Percentiles rank a stretch among this genome's conserved stretches.
Conservation (phyloP, 106 monocot genomes). For the Apostasia ramifera region DNA sequence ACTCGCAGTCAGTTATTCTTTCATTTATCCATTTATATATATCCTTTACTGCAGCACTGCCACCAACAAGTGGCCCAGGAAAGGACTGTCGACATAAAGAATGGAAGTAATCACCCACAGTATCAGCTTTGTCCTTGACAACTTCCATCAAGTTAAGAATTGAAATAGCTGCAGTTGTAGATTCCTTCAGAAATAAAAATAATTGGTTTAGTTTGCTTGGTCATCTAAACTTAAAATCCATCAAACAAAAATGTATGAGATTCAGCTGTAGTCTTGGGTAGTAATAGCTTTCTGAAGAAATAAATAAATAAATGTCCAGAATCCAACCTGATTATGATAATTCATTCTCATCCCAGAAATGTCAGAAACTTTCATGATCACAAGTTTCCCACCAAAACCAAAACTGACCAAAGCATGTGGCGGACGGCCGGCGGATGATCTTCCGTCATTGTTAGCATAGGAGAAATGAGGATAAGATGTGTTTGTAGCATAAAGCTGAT, state of each 20-base stretch:
- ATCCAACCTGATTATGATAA: slow-evolving; percentile 44
- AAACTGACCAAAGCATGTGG: slow-evolving; percentile 81
- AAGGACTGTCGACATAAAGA: slow-evolving; percentile 64
- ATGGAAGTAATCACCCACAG: slow-evolving; percentile 46
- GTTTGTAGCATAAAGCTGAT: slow-evolving; percentile 26
- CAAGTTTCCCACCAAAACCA: slow-evolving; percentile 94
- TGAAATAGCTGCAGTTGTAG: slow-evolving; percentile 27
- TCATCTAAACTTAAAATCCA: background rate
- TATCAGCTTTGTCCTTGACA: slow-evolving; percentile 29
- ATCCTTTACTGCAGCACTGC: slow-evolving; percentile 70
- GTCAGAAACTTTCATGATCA: slow-evolving; percentile 57
- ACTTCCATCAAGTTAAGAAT: slow-evolving; percentile 69
- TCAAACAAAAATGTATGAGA: background rate
- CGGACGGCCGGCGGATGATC: slow-evolving; percentile 82
- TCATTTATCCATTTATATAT: slow-evolving; percentile 92
- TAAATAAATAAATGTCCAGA: slow-evolving; percentile 2
- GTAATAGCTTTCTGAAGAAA: background rate
- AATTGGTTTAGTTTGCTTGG: background rate
- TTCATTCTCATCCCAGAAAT: slow-evolving; percentile 18
- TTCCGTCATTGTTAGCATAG: slow-evolving; percentile 36
- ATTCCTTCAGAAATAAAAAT: slow-evolving; percentile 33
- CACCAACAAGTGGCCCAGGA: slow-evolving; percentile 92
- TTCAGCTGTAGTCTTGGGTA: too few relatives aligned
- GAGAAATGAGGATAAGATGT: slow-evolving; percentile 23
- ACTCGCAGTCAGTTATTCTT: slow-evolving; percentile 44